Evolutionary conservation across 2,329 filamentous ascomycete genomes (phyloP), one percentile per base, ranked within the genome.

Genomic region (Phyllosticta citriasiana): DNA sequence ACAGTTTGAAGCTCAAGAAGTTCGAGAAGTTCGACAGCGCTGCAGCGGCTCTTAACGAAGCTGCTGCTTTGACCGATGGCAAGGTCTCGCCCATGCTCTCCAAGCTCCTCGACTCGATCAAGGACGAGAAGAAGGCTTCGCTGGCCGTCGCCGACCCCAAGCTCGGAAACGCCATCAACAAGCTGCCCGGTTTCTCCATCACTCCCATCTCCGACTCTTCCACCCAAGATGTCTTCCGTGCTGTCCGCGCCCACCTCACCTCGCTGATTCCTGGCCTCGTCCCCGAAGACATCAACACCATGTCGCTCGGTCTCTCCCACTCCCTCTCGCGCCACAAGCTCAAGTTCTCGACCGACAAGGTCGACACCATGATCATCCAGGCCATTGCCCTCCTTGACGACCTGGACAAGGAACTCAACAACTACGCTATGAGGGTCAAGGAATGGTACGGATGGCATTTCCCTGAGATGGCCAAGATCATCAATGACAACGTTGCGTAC

Each of bases 381-480:
- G 92, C 92, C 62, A 94, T 88, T 88, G 66, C 84, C 40, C 68
- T 97, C 57, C 82, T 99, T 55, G 94, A 99, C 73, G 94, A 99
- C 66, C 80, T 99, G 64, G 94, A 99, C 80, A 99, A 99, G 82
- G 94, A 99, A 78, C 82, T 99, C 66, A 99, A 99, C 81, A 94
- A 90, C 69, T 97, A 97, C 73, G 93, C 94, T 66, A 99, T 99
- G 94, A 84, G 94, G 75, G 91, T 97, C 64, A 97, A 97, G 85
- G 94, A 99, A 77, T 99, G 94, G 94, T 99, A 99, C 74, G 94
- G 94, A 71, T 99, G 94, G 94, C 94, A 97, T 78, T 99, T 97
- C 81, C 94, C 94, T 51, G 94, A 99, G 80, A 86, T 99, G 83
- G 92, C 90, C 72, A 93, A 92, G 79, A 96, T 96, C 72, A 83